Percentiles rank a stretch among this genome's conserved stretches.
Evolutionary conservation across 225 moss, liverwort and hornwort genomes (phyloP).

Genomic region (Pseudoscleropodium purum): DNA sequence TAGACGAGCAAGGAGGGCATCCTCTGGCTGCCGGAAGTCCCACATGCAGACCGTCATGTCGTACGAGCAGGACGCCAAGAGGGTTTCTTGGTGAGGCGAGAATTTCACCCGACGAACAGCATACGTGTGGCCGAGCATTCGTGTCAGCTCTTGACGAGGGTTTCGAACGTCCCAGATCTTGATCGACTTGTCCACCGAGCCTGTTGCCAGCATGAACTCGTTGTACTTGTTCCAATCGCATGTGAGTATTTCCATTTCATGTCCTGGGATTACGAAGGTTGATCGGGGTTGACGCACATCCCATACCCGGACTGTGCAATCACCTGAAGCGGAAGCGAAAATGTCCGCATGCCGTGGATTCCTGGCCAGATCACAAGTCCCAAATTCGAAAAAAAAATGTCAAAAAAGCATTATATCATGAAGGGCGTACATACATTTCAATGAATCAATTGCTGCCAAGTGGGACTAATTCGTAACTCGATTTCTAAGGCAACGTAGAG

Average conservation of each 20-base stretch:
- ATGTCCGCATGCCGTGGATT: constrained; percentile 92
- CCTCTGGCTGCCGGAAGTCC: constrained; percentile 87
- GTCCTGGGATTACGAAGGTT: constrained; percentile 69
- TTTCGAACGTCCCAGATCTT: constrained; percentile 96
- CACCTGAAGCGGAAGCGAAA: constrained; percentile 93
- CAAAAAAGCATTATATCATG: background rate
- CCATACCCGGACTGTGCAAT: constrained; percentile 85
- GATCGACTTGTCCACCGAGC: constrained; percentile 91
- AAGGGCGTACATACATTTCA: background rate
- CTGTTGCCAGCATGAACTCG: constrained; percentile 69
- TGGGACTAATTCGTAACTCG: background rate
- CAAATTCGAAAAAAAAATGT: background rate
- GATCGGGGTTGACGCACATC: constrained; percentile 81
- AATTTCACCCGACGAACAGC: constrained; percentile 81
- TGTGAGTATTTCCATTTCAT: constrained; percentile 85
- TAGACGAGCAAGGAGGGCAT: constrained; percentile 77
- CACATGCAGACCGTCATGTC: constrained; percentile 94
- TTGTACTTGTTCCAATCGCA: constrained; percentile 99
- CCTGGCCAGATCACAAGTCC: constrained; percentile 23
- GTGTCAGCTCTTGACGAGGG: constrained; percentile 68
- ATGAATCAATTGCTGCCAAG: background rate
- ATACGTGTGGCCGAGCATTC: constrained; percentile 74
- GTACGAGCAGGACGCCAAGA: constrained; percentile 83
- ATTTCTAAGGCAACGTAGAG: background rate
- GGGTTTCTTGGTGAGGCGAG: constrained; percentile 82